phyloP scores from a whole-genome alignment of 495 filamentous ascomycete genomes.

The Penicillium silybi region DNA sequence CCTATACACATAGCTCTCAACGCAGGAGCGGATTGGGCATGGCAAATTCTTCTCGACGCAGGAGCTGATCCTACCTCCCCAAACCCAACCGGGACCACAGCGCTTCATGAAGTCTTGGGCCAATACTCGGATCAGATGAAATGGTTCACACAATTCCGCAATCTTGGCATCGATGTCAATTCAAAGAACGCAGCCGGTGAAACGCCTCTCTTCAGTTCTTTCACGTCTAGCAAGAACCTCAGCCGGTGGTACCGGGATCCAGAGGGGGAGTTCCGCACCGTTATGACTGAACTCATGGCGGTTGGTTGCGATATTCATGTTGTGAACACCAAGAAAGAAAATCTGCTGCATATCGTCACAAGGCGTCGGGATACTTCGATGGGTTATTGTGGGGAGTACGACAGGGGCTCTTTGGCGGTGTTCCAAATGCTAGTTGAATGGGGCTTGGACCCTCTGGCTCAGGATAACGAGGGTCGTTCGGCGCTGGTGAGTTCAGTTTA shows the following conservation, averaged over 20 bases:
- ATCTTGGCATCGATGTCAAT: background rate
- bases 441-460: too few relatives aligned
- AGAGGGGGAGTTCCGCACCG: background rate
- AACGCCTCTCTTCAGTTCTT: background rate
- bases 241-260: background rate
- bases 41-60: background rate
- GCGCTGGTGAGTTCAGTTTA: too few relatives aligned
- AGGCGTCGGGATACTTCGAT: too few relatives aligned
- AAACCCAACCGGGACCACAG: background rate
- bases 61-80: background rate
- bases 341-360: background rate
- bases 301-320: background rate
- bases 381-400: too few relatives aligned
- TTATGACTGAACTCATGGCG: background rate
- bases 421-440: too few relatives aligned
- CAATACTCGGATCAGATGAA: background rate
- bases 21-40: background rate
- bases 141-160: background rate
- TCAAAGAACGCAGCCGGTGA: background rate
- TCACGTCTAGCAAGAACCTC: background rate
- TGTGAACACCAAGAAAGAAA: background rate
- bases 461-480: too few relatives aligned
- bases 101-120: background rate
- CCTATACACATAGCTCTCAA: background rate
- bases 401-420: too few relatives aligned